Evolutionary conservation across 2,329 filamentous ascomycete species (phyloP), one percentile per base, ranked within the genome.

Genomic region (Fusarium buharicum): DNA sequence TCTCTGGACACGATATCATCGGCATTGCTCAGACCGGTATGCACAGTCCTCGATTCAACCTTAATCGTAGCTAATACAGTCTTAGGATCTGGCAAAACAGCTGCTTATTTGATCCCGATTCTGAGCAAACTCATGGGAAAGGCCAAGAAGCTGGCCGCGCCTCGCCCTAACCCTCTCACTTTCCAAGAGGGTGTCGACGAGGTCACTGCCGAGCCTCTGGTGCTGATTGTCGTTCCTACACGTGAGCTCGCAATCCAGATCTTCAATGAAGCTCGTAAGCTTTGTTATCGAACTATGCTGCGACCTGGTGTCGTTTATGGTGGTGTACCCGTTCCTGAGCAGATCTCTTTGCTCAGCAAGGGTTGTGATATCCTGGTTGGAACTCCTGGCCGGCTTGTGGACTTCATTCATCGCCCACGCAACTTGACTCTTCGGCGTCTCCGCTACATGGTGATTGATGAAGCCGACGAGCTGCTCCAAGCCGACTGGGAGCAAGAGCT

Each of bases 61-160:
- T 17, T 22, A 12, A n/a, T 46, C 10, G 40, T 51, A 6, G 54
- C 37, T 64, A 37, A 67, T 16, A 12, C 52, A 38, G 11, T 18
- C 47, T 22, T 28, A 97, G 94, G 95, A 17, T 98, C 94, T 22
- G 95, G 95, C 48, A 99, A 99, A 82, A 99, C 95, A 0, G 94
- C 91, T 0, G 93, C 95, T 0, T 99, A 95, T 72, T 78, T 99
- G 5, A 86, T 97, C 51, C 95, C 95, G 0, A 91, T 96, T 57
- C 72, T 98, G 47, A 96, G 93, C 58, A 90, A 91, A 74, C 79
- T 99, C 18, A 97, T 98, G 92, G 95, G 95, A 22, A 98, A 98
- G 78, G 92, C 91, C 6, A 95, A 93, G 78, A 93, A 93, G 77
- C 79, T 97, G 7, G 89, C 89, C 1, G 93, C 91, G 6, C 83